Percentiles rank a stretch among this genome's conserved stretches.
Conservation (phyloP, 768 basidiomycete species). For the Suillus decipiens region DNA sequence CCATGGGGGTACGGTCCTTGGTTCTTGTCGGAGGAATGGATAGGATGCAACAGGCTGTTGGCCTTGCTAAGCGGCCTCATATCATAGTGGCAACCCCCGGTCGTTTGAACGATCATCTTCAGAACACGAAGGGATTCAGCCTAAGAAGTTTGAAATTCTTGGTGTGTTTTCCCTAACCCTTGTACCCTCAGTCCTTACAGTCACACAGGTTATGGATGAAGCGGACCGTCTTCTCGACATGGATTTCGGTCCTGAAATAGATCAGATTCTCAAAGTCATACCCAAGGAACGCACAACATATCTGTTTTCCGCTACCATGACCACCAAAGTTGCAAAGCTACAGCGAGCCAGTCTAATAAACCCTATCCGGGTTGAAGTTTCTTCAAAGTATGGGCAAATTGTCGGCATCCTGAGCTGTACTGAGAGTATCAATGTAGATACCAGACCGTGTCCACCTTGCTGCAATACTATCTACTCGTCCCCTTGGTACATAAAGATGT, state of each 20-base stretch:
- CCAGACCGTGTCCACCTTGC: slow-evolving; percentile 91
- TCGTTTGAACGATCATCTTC: slow-evolving; percentile 88
- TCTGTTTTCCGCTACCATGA: slow-evolving; percentile 98
- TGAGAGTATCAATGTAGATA: slow-evolving; percentile 57
- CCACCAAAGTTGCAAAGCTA: slow-evolving; percentile 94
- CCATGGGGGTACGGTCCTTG: slow-evolving; percentile 89
- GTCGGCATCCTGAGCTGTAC: not conserved
- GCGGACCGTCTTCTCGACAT: slow-evolving; percentile 94
- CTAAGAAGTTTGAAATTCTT: slow-evolving; percentile 84
- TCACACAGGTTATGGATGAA: slow-evolving; percentile 87
- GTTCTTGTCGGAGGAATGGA: slow-evolving; percentile 97
- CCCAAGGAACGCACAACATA: slow-evolving; percentile 95
- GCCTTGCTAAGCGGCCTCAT: slow-evolving; percentile 92
- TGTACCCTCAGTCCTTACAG: slow-evolving; percentile 7
- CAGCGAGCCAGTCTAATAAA: slow-evolving; percentile 92
- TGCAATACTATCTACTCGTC: slow-evolving; percentile 95
- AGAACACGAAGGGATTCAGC: slow-evolving; percentile 97
- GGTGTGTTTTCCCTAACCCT: slow-evolving; percentile 45
- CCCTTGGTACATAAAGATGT: slow-evolving; percentile 92
- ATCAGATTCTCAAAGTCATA: slow-evolving; percentile 94
- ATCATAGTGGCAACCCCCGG: slow-evolving; percentile 96
- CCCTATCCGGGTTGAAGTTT: slow-evolving; percentile 92
- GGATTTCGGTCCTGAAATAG: slow-evolving; percentile 94
- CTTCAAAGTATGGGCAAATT: slow-evolving; percentile 69
- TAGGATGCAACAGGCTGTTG: slow-evolving; percentile 86